phyloP scores from a whole-genome alignment of 805 yeast species.

The Saccharomycopsis oosterbeekiorum region DNA sequence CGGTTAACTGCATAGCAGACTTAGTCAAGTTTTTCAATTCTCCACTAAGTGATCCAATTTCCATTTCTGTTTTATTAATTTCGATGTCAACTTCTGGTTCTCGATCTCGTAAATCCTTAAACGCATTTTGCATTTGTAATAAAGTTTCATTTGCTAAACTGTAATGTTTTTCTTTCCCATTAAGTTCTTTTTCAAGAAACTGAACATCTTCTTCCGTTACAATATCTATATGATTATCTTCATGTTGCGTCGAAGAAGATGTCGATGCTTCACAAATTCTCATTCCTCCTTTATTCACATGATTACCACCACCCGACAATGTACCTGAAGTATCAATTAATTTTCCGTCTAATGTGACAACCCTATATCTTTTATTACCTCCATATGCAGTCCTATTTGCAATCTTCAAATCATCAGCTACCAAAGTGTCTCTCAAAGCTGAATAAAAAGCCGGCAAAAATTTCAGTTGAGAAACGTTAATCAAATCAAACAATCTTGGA shows the following conservation, averaged over 20 bases:
- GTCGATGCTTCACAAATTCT: conserved; percentile 23
- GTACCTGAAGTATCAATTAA: conserved; percentile 90
- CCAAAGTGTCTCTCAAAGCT: conserved; percentile 78
- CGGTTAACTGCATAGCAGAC: conserved; percentile 31
- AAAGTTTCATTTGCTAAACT: conserved; percentile 40
- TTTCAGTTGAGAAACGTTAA: conserved; percentile 52
- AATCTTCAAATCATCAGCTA: conserved; percentile 64
- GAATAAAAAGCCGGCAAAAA: conserved; percentile 86
- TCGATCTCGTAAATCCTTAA: conserved; percentile 50
- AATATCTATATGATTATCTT: conserved; percentile 15
- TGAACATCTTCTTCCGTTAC: conserved; percentile 44
- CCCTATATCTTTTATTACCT: conserved; percentile 60
- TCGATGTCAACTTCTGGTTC: conserved; percentile 60
- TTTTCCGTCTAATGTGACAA: conserved; percentile 88
- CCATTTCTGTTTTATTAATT: conserved; percentile 50
- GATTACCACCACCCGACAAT: conserved; percentile 90
- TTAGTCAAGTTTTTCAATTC: conserved; percentile 41
- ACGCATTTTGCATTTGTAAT: conserved; percentile 48
- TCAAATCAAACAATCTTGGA: conserved; percentile 78
- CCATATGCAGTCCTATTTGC: conserved; percentile 90
- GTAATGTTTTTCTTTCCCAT: conserved; percentile 43
- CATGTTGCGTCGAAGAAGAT: conserved; percentile 25
- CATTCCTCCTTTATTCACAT: conserved; percentile 69
- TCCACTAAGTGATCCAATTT: conserved; percentile 47
- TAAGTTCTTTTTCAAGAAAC: conserved; percentile 41